Evolutionary conservation across 1,284 basidiomycete genomes (phyloP).

Genomic region (Coniferiporia weirii): DNA sequence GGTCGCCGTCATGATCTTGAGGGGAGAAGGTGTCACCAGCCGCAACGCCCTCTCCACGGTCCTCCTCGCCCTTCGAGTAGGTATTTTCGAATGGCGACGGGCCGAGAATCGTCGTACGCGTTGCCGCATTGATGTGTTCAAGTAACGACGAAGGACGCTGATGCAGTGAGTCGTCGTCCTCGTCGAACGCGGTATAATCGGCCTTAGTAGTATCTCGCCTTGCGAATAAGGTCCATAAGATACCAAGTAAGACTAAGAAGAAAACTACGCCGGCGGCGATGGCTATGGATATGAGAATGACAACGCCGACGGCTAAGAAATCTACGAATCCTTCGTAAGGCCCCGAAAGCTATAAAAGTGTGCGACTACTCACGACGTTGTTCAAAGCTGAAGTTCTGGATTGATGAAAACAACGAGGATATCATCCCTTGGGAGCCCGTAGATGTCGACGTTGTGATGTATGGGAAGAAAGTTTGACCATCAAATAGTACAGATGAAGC

Average conservation of each 20-base stretch:
- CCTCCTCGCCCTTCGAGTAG: conserved; percentile 51
- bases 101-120: conserved; percentile 63
- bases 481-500: conserved; percentile 86
- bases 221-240: conserved; percentile 85
- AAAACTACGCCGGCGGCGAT: conserved; percentile 95
- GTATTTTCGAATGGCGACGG: conserved; percentile 41
- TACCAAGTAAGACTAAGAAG: conserved; percentile 80
- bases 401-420: conserved; percentile 78
- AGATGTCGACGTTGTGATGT: conserved; percentile 65
- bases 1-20: conserved; percentile 59
- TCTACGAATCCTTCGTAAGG: conserved; percentile 38
- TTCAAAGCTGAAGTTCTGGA: conserved; percentile 69
- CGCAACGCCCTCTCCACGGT: conserved; percentile 28
- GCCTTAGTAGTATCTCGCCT: conserved; percentile 69
- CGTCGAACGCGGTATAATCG: conserved; percentile 48
- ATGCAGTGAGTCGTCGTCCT: conserved; percentile 68
- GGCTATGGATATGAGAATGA: conserved; percentile 96
- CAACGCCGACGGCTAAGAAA: conserved; percentile 86
- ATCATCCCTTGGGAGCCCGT: conserved; percentile 71
- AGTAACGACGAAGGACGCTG: conserved; percentile 76
- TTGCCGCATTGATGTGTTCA: conserved; percentile 85
- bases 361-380: conserved; percentile 53
- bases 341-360: conserved; percentile 9
- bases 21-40: conserved; percentile 43
- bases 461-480: conserved; percentile 80